phyloP scores from a whole-genome alignment of 495 filamentous ascomycete species.

The Aspergillus incahuasiensis region DNA sequence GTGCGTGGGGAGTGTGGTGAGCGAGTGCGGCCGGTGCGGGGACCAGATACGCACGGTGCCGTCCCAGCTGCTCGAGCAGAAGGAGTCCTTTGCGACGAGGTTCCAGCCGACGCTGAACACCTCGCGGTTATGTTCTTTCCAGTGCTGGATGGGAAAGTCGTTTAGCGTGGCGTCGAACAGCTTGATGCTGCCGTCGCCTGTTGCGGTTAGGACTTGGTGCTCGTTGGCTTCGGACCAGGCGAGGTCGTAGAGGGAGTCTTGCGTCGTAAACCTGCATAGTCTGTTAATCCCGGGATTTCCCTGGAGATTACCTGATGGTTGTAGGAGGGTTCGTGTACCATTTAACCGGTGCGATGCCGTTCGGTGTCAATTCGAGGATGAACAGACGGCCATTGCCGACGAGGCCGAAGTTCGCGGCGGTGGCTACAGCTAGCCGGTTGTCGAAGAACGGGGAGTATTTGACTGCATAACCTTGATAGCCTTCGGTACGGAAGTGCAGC shows the following conservation, averaged over 20 bases:
- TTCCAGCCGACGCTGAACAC: slow-evolving; percentile 92
- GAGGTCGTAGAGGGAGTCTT: slow-evolving; percentile 91
- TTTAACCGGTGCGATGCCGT: slow-evolving; percentile 80
- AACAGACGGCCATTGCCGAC: slow-evolving; percentile 92
- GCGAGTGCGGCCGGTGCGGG: slow-evolving; percentile 62
- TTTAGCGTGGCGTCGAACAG: slow-evolving; percentile 78
- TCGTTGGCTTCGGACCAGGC: slow-evolving; percentile 93
- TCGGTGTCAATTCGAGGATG: slow-evolving; percentile 70
- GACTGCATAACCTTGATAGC: slow-evolving; percentile 90
- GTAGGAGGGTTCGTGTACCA: slow-evolving; percentile 34
- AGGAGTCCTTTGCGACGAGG: slow-evolving; percentile 80
- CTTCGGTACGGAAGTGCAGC: slow-evolving; percentile 89
- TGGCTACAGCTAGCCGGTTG: slow-evolving; percentile 80
- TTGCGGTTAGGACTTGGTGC: slow-evolving; percentile 82
- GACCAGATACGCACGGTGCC: slow-evolving; percentile 91
- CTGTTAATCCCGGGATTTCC: too few species aligned
- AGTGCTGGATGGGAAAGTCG: slow-evolving; percentile 79
- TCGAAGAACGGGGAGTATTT: slow-evolving; percentile 99
- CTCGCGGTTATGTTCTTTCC: slow-evolving; percentile 88
- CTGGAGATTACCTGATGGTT: too few species aligned
- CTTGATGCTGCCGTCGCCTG: slow-evolving; percentile 90
- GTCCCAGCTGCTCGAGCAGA: slow-evolving; percentile 88
- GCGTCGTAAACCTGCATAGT: slow-evolving; percentile 92
- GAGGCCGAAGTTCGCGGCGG: slow-evolving; percentile 88
- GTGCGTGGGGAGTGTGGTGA: slow-evolving; percentile 81